Conservation (phyloP, 2,329 filamentous ascomycete species). For the Trichoderma atroviride region DNA sequence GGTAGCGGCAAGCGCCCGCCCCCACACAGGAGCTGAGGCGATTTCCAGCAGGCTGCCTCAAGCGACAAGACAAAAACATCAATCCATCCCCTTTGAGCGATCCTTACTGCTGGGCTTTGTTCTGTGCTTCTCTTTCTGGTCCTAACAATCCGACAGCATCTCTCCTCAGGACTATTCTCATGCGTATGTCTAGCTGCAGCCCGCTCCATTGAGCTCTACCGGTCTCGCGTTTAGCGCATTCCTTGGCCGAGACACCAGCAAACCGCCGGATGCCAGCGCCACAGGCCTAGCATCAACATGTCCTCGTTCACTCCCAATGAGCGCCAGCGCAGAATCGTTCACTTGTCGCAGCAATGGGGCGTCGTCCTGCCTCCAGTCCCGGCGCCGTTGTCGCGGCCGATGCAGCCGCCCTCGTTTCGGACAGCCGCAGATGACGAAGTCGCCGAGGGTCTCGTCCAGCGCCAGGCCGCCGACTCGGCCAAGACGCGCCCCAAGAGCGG, state of each 20-base stretch:
- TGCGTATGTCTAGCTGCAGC: neutral
- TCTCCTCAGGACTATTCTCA: neutral
- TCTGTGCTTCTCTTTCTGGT: neutral
- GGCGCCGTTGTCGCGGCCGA: conserved; percentile 46
- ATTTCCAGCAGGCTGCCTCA: neutral
- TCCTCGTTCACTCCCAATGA: conserved; percentile 39
- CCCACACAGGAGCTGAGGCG: conserved; percentile 6
- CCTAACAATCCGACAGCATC: neutral
- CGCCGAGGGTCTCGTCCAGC: conserved; percentile 59
- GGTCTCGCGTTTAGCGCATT: neutral
- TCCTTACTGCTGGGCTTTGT: neutral
- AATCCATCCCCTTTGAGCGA: neutral
- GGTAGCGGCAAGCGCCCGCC: conserved; percentile 14
- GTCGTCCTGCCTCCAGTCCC: conserved; percentile 47
- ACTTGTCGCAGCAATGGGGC: conserved; percentile 55
- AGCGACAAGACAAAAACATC: neutral
- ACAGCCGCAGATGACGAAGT: conserved; percentile 53
- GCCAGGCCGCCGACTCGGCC: conserved; percentile 43
- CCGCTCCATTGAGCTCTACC: conserved; percentile 12
- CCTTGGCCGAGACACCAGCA: conserved; percentile 2
- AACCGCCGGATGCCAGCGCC: conserved; percentile 12
- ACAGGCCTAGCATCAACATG: conserved; percentile 32
- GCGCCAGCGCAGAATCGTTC: conserved; percentile 52
- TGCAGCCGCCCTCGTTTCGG: conserved; percentile 47
- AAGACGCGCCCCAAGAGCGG: conserved; percentile 44